Percentiles rank a stretch among this genome's conserved stretches.
Evolutionary conservation across 2,329 filamentous ascomycete genomes (phyloP).

Genomic region (Xylariaceae sp.): DNA sequence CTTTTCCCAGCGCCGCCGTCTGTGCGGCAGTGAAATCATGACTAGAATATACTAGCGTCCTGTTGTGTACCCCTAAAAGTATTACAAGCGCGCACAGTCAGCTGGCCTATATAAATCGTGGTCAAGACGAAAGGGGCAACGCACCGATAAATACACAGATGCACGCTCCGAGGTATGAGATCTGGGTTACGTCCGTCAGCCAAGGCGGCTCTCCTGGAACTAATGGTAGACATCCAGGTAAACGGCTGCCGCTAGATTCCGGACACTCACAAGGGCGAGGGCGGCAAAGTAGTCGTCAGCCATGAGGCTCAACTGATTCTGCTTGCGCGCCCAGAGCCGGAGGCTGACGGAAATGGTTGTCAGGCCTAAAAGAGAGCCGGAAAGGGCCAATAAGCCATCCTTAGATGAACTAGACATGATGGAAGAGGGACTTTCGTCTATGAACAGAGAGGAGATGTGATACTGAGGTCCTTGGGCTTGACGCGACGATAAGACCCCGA

Average conservation of each 20-base stretch:
- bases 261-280: slow-evolving; percentile 22
- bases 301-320: slow-evolving; percentile 18
- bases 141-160: slow-evolving; percentile 19
- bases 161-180: slow-evolving; percentile 14
- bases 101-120: neutral
- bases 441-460: too few species aligned
- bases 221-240: too few species aligned
- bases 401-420: slow-evolving; percentile 26
- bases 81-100: neutral
- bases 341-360: slow-evolving; percentile 25
- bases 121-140: neutral
- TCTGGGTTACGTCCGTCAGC: slow-evolving; percentile 1
- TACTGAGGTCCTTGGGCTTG: too few species aligned
- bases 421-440: too few species aligned
- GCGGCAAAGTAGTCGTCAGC: slow-evolving; percentile 28
- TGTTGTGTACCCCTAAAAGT: slow-evolving; percentile 19
- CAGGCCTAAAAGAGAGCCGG: slow-evolving; percentile 8
- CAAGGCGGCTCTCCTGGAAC: neutral
- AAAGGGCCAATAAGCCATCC: slow-evolving; percentile 16
- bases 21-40: slow-evolving; percentile 19
- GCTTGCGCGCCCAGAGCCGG: slow-evolving; percentile 25
- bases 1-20: slow-evolving; percentile 1
- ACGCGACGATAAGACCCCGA: too few species aligned
- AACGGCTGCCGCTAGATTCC: neutral
- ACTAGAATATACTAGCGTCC: slow-evolving; percentile 20